Base-by-base conservation (phyloP, 116 monocot species). In the Iris pallida region DNA sequence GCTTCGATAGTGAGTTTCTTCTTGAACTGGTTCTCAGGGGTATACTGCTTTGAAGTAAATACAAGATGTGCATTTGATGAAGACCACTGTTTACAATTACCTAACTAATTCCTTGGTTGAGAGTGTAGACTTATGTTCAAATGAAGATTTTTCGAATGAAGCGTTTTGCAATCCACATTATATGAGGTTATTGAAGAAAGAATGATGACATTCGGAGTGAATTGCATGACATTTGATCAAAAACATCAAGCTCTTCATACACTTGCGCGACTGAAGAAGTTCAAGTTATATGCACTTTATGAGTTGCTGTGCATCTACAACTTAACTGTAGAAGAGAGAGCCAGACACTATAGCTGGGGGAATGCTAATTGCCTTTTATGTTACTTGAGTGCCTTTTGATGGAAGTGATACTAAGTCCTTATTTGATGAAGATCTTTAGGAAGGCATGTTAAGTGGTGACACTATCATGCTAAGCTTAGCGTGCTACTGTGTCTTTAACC, bases 21-120 rank as follows among this genome's bases (percentile, higher is more conserved):
- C 63, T 91, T 89, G 75, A 79, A 81, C 77, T 88, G 82, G 70
- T 88, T 91, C 84, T 76, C 88, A 81, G 64, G 86, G 91, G 65
- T 85, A 73, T 80, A 72, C 80, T 82, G 78, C 58, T 76, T 90
- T 88, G 80, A 90, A 81, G 85, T 85, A 77, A 90, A 74, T 83
- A 81, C 83, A 86, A 82, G 87, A 80, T 75, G 61, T 85, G 72
- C 75, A 80, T 83, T 85, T 86, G 82, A 69, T 79, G 86, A 81
- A 83, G 88, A 72, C 56, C 68, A 69, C 78, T 72, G 64, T 82
- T 79, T 84, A 64, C 46, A 59, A 65, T 74, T 84, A 65, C 71
- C 72, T 82, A 79, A 80, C 63, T 54, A 71, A 68, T 85, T 80
- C 66, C 62, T 81, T 79, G 73, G 55, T 86, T 80, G 68, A 79